A percentile compares a stretch with the other conserved stretches of the same genome.
phyloP scores from a whole-genome alignment of 2,329 filamentous ascomycete genomes.

The Parastagonospora nodorum region DNA sequence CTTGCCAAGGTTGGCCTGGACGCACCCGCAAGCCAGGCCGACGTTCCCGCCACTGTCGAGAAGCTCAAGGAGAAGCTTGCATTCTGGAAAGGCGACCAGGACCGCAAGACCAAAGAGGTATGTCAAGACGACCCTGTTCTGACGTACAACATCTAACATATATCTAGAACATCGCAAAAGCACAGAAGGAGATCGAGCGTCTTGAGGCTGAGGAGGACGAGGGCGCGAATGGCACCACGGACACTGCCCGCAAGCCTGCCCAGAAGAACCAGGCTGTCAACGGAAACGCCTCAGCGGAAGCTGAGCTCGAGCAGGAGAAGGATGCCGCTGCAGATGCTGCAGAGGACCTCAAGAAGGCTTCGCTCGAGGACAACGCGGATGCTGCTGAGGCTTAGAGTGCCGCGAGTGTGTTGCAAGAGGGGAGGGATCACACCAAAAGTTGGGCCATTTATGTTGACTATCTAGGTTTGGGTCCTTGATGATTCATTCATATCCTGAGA shows the following conservation, averaged over 20 bases:
- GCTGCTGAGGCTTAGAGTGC: conserved; percentile 28
- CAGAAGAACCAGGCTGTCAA: conserved; percentile 59
- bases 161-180: conserved; percentile 88
- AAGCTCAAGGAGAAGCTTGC: conserved; percentile 92
- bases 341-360: conserved; percentile 65
- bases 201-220: conserved; percentile 74
- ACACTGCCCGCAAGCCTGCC: conserved; percentile 60
- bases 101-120: conserved; percentile 87
- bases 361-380: conserved; percentile 59
- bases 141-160: conserved; percentile 15
- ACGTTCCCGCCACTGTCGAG: conserved; percentile 79
- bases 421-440: conserved; percentile 12
- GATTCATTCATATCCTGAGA: conserved; percentile 22
- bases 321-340: conserved; percentile 63
- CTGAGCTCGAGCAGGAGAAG: conserved; percentile 62
- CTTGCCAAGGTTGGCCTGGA: conserved; percentile 83
- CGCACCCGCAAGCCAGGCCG: conserved; percentile 82
- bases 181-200: conserved; percentile 91
- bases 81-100: conserved; percentile 90
- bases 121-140: conserved; percentile 43
- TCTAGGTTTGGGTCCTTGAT: conserved; percentile 20
- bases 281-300: conserved; percentile 56
- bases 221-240: conserved; percentile 59
- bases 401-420: conserved; percentile 4
- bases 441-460: conserved; percentile 22